Evolutionary conservation across 805 yeast genomes (phyloP), one percentile per base, ranked within the genome.

Genomic region (Tetrapisispora arboricola): DNA sequence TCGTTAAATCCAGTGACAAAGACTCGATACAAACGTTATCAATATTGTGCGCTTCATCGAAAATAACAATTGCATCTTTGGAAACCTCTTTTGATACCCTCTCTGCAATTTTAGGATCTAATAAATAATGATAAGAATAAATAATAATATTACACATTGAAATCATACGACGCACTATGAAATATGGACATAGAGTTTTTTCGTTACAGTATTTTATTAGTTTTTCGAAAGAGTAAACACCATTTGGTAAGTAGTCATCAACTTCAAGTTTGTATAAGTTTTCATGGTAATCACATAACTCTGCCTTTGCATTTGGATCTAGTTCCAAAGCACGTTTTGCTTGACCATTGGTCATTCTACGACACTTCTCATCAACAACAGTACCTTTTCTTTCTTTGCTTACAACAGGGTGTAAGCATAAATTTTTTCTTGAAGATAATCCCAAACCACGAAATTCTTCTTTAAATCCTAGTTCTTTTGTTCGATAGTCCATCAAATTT

Each of bases 1-100:
- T 95, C 0, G 96, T 92, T 48, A 92, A 66, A 57, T 92, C 97
- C 37, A 92, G 71, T 6, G 96, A 85, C 32, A 92, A 63, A 0
- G 97, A 84, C 61, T 92, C 99, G 43, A 92, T 92, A 67, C 99
- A 92, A 43, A 92, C 99, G 69, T 92, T 92, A 70, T 92, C 98
- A 42, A 92, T 92, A 64, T 92, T 92, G 62, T 92, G 99, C 36
- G 98, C 98, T 66, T 92, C 99, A 65, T 92, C 99, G 58, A 92
- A 92, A 30, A 92, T 94, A 46, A 92, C 83, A 44, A 92, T 92
- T 41, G 94, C 75, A 55, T 92, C 97, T 50, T 87, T 85, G 16
- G 95, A 84, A 38, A 92, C 72, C 56, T 92, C 97, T 47, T 73
- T 76, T 5, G 96, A 87, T 17, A 92, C 99, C 46, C 98, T 70